Percentiles rank a stretch among this genome's conserved stretches.
Evolutionary conservation across 2,329 filamentous ascomycete genomes (phyloP).

Genomic region (Exophiala sideris): DNA sequence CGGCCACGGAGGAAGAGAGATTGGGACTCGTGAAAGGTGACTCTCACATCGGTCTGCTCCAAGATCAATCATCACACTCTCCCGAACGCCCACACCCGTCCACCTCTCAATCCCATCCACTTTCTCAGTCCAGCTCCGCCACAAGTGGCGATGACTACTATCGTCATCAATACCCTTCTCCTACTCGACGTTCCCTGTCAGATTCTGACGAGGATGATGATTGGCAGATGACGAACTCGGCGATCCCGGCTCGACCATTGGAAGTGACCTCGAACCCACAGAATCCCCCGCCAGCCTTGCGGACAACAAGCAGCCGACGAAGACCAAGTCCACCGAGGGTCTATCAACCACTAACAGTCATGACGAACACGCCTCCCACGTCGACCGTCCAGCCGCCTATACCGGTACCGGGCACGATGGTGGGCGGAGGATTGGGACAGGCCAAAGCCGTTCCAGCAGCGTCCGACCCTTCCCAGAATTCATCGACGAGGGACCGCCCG

Average conservation of each 20-base stretch:
- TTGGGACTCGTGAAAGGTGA: slow-evolving; percentile 80
- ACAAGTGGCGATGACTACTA: slow-evolving; percentile 18
- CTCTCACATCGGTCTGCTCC: slow-evolving; percentile 33
- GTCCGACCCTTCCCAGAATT: slow-evolving; percentile 25
- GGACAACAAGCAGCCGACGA: slow-evolving; percentile 12
- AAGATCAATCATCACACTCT: slow-evolving; percentile 20
- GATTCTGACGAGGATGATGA: slow-evolving; percentile 28
- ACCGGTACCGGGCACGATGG: slow-evolving; percentile 11
- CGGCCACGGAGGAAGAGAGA: slow-evolving; percentile 75
- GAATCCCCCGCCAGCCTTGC: slow-evolving; percentile 1
- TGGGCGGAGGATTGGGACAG: slow-evolving; percentile 16
- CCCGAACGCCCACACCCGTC: slow-evolving; percentile 17
- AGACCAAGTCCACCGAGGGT: slow-evolving; percentile 19
- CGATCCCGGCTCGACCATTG: slow-evolving; percentile 9
- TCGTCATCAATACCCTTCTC: slow-evolving; percentile 20
- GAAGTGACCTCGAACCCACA: slow-evolving; percentile 4
- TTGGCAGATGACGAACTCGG: slow-evolving; percentile 25
- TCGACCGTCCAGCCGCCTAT: background rate
- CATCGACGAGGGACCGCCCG: slow-evolving; percentile 19
- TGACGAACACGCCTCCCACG: slow-evolving; percentile 9
- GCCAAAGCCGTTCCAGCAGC: slow-evolving; percentile 20
- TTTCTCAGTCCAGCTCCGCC: slow-evolving; percentile 14
- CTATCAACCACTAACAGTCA: slow-evolving; percentile 13
- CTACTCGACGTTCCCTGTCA: slow-evolving; percentile 19
- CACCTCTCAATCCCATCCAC: slow-evolving; percentile 6